Evolutionary conservation across 768 basidiomycete species (phyloP), one percentile per base, ranked within the genome.

Genomic region (Leccinum boreale): DNA sequence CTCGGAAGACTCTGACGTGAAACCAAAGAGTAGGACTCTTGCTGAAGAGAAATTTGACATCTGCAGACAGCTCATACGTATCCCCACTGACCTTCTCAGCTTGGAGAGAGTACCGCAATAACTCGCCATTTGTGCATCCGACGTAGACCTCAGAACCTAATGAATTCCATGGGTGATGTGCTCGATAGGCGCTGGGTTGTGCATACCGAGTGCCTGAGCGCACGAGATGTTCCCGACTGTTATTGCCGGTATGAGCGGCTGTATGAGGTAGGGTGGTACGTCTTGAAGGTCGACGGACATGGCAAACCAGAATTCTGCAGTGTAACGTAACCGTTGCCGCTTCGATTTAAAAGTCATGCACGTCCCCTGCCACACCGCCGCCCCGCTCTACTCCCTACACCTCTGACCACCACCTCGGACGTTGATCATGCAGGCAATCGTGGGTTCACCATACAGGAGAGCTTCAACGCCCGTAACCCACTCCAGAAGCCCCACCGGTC

Each of bases 141-240:
- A 92, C 81, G 62, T 94, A 95, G 24, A 96, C 82, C 66, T 97
- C 94, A 44, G 86, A 85, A 31, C 87, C 91, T 92, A 53, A 19
- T 19, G 5, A 17, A 39, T 23, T n/a, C 19, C 19, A 52, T 52
- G 55, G 56, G 58, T 60, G 5, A 61, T 47, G 35, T 26, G 4
- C 55, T 49, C 21, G 5, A 50, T 4, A 28, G 1, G 15, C 5
- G 35, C 2, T 31, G 29, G 26, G 1, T 4, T 28, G 21, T 49
- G 64, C 76, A 52, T 58, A 85, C 85, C 85, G 62, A 83, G 69
- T 11, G 85, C 86, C 66, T 86, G 84, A 3, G 81, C 79, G 63
- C 83, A 82, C 23, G 69, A 65, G 50, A 75, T 50, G 36, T 61
- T 44, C 12, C 63, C 63, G 12, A 56, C 49, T 50, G 68, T 60